These are phyloP conservation scores for Crithidia acanthocephali DNA, from an alignment of 208 protist genomes.

Conservation along the genomic window DNA sequence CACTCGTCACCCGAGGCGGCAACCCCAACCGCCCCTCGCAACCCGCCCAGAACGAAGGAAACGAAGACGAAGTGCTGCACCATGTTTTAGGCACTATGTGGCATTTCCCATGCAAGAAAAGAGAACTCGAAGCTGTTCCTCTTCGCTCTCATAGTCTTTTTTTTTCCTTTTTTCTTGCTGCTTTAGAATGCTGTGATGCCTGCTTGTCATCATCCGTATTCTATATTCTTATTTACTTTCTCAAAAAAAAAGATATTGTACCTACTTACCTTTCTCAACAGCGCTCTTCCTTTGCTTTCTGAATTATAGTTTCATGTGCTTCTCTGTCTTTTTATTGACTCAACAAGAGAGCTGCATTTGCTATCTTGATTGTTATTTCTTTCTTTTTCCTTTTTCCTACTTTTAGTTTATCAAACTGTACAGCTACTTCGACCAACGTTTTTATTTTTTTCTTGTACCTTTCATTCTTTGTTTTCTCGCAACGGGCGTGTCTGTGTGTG, in stretches of 20 bases:
- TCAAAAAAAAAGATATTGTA: background rate
- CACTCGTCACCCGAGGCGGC: background rate
- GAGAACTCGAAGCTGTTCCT: too few relatives aligned
- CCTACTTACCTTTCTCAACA: conserved; percentile 4
- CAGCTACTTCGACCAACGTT: conserved; percentile 6
- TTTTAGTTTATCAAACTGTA: conserved; percentile 1
- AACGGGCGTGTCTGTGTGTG: background rate
- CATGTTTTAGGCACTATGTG: conserved; percentile 8
- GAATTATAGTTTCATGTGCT: too few relatives aligned
- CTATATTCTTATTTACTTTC: too few relatives aligned
- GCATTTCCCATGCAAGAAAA: background rate
- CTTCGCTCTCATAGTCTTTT: background rate
- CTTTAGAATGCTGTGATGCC: conserved; percentile 4
- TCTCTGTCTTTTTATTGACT: too few relatives aligned
- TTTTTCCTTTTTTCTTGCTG: background rate
- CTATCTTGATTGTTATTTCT: too few relatives aligned
- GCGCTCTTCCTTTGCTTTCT: conserved; percentile 5
- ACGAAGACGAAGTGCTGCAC: conserved; percentile 19
- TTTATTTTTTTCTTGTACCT: conserved; percentile 13
- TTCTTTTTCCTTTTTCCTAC: conserved; percentile 12
- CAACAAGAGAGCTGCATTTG: too few relatives aligned
- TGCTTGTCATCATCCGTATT: too few relatives aligned
- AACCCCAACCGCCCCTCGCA: background rate
- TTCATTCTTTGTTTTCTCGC: background rate
- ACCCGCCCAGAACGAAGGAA: conserved; percentile 4